phyloP scores from a whole-genome alignment of 768 basidiomycete species.

The Mrakia gelida region DNA sequence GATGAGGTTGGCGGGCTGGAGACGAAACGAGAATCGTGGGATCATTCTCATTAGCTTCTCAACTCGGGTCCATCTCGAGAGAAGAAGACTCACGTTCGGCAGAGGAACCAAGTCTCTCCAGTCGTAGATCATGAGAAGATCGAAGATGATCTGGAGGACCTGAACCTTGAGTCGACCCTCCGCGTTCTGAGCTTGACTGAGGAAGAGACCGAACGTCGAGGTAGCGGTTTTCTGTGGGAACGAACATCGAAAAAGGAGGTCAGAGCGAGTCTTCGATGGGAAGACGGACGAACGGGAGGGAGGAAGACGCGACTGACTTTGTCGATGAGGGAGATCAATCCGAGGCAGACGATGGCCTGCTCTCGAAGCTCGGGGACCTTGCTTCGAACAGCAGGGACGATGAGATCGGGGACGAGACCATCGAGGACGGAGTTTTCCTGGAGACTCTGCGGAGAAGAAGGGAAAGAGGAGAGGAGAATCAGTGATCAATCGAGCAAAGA shows the following conservation, averaged over 20 bases:
- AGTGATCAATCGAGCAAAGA: background rate
- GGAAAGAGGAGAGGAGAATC: background rate
- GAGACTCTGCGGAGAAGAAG: constrained; percentile 41
- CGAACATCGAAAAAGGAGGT: background rate
- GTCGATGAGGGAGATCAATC: constrained; percentile 78
- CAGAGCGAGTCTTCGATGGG: background rate
- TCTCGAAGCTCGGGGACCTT: constrained; percentile 70
- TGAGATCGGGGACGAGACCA: constrained; percentile 69
- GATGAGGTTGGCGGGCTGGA: background rate
- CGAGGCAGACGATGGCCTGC: constrained; percentile 72
- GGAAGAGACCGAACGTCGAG: constrained; percentile 56
- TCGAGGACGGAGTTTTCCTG: constrained; percentile 66
- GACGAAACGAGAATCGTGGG: background rate
- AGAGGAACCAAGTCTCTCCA: constrained; percentile 42
- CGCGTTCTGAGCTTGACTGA: constrained; percentile 63
- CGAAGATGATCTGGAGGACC: constrained; percentile 76
- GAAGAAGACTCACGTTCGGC: background rate
- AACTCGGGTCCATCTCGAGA: too few species aligned
- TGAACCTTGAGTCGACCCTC: constrained; percentile 63
- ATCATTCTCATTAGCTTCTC: too few species aligned
- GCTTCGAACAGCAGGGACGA: constrained; percentile 82
- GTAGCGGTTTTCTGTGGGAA: constrained; percentile 22
- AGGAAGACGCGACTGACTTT: constrained; percentile 35
- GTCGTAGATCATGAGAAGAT: constrained; percentile 80
- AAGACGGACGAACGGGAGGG: constrained; percentile 45